These are phyloP conservation scores for Alternaria metachromatica DNA, from an alignment of 2,329 filamentous ascomycete genomes.

Conservation along the genomic window DNA sequence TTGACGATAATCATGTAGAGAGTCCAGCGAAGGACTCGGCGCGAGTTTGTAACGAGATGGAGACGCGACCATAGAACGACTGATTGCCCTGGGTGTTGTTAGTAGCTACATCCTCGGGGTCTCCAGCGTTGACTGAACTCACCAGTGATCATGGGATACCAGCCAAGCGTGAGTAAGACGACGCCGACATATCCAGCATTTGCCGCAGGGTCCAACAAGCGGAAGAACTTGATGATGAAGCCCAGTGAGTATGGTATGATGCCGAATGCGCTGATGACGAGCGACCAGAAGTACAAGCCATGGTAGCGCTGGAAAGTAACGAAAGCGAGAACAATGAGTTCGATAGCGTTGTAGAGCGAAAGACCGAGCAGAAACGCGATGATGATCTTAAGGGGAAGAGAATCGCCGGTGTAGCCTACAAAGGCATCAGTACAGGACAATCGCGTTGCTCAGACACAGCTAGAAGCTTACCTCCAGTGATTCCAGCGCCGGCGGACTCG, in stretches of 20 bases:
- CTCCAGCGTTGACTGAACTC: not conserved
- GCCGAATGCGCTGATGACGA: conserved; percentile 53
- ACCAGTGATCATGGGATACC: conserved; percentile 65
- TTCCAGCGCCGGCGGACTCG: conserved; percentile 39
- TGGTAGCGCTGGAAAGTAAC: conserved; percentile 56
- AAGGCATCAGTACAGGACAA: not conserved
- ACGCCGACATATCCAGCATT: conserved; percentile 49
- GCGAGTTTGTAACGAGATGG: conserved; percentile 64
- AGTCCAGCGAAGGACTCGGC: conserved; percentile 56
- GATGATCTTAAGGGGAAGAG: conserved; percentile 38
- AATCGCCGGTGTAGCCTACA: conserved; percentile 42
- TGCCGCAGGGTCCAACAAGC: conserved; percentile 34
- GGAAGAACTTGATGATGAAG: conserved; percentile 55
- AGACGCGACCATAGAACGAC: conserved; percentile 69
- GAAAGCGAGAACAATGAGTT: conserved; percentile 56
- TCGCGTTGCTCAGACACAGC: not conserved
- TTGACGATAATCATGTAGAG: conserved; percentile 66
- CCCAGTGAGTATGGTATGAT: conserved; percentile 57
- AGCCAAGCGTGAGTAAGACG: conserved; percentile 58
- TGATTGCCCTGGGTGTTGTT: conserved; percentile 56
- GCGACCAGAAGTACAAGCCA: conserved; percentile 59
- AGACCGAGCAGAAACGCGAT: conserved; percentile 48
- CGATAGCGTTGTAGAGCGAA: conserved; percentile 51
- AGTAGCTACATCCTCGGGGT: not conserved
- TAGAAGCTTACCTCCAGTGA: conserved; percentile 36